phyloP scores from a whole-genome alignment of 495 filamentous ascomycete species.

The Penicillium desertorum region DNA sequence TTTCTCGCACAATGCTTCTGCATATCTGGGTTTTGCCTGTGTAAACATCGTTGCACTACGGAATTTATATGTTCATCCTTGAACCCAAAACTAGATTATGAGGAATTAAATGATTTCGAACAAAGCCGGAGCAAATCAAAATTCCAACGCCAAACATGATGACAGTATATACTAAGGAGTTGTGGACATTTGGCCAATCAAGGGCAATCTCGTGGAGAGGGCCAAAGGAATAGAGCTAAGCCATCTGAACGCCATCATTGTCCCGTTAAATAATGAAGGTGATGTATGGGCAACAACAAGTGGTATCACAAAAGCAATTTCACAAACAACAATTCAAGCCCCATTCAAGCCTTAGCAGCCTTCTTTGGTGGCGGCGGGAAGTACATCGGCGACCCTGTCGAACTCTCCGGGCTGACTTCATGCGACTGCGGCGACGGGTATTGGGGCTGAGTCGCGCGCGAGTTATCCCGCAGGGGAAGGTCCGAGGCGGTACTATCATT shows the following conservation, averaged over 20 bases:
- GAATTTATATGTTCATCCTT: constrained; percentile 1
- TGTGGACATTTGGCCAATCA: neutral
- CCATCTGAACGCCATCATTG: constrained; percentile 2
- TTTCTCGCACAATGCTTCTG: too few relatives aligned
- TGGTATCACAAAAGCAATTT: constrained; percentile 27
- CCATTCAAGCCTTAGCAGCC: constrained; percentile 30
- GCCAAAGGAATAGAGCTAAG: neutral
- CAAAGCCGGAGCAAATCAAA: constrained; percentile 5
- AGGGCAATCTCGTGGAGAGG: neutral
- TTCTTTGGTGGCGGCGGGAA: constrained; percentile 50
- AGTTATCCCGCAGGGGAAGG: constrained; percentile 44
- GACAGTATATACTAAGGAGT: constrained; percentile 13
- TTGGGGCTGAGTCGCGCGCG: constrained; percentile 23
- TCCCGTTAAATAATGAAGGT: constrained; percentile 14
- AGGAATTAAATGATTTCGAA: constrained; percentile 11
- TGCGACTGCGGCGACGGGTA: constrained; percentile 25
- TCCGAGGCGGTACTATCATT: constrained; percentile 33
- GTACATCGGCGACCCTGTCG: constrained; percentile 32
- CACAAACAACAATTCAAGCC: constrained; percentile 1
- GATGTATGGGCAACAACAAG: constrained; percentile 14
- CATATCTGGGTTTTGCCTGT: too few relatives aligned
- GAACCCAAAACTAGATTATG: constrained; percentile 8
- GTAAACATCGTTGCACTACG: neutral
- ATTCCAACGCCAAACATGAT: constrained; percentile 15
- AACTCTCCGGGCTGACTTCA: constrained; percentile 20